These are phyloP conservation scores for Colletotrichum sp. DNA, from an alignment of 2,329 filamentous ascomycete species.

Conservation along the genomic window DNA sequence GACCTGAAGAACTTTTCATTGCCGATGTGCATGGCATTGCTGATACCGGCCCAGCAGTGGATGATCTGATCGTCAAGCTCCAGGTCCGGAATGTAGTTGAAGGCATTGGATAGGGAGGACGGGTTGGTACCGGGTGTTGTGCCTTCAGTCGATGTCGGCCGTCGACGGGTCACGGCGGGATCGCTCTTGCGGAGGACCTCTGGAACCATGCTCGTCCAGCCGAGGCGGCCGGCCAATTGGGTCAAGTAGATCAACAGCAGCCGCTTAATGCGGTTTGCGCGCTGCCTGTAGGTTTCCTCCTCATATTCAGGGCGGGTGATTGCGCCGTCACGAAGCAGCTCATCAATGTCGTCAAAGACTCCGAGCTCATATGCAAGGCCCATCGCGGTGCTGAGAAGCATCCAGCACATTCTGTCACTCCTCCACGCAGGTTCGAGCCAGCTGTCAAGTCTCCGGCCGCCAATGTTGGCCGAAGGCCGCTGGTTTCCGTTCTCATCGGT, in stretches of 20 bases:
- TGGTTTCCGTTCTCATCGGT: conserved; percentile 48
- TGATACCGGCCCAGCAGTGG: conserved; percentile 95
- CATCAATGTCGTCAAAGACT: conserved; percentile 90
- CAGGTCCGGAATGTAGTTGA: conserved; percentile 71
- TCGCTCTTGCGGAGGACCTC: conserved; percentile 65
- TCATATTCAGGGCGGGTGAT: conserved; percentile 71
- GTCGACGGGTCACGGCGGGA: conserved; percentile 57
- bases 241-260: conserved; percentile 90
- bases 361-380: conserved; percentile 92
- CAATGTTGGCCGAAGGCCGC: conserved; percentile 63
- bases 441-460: conserved; percentile 86
- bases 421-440: conserved; percentile 98
- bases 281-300: conserved; percentile 77
- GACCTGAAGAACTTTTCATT: conserved; percentile 90
- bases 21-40: conserved; percentile 87
- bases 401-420: conserved; percentile 96
- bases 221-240: conserved; percentile 90
- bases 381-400: conserved; percentile 90
- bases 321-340: conserved; percentile 63
- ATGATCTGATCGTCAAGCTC: conserved; percentile 74
- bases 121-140: conserved; percentile 66
- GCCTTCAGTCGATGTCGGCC: conserved; percentile 57
- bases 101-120: conserved; percentile 60
- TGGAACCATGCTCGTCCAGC: conserved; percentile 93
- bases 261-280: conserved; percentile 82